These are phyloP conservation scores for Epichloe aotearoae DNA, from an alignment of 2,329 filamentous ascomycete species.

Conservation along the genomic window DNA sequence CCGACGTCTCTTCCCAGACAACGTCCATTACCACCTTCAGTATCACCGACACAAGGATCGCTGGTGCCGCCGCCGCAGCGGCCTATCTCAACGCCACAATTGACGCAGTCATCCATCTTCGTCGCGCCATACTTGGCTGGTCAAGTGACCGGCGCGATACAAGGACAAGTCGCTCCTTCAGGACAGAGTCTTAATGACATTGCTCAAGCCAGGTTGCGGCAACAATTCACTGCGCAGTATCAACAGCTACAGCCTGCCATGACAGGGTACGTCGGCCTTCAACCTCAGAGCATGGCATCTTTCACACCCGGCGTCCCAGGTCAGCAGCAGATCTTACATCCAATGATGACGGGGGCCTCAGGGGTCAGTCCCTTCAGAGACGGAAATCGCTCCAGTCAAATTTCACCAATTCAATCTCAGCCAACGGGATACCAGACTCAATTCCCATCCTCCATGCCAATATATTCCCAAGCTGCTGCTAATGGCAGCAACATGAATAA, in stretches of 20 bases:
- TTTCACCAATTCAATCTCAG: constrained; percentile 43
- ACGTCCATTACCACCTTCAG: constrained; percentile 57
- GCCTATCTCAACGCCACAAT: constrained; percentile 77
- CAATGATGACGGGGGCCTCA: constrained; percentile 35
- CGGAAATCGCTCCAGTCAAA: constrained; percentile 25
- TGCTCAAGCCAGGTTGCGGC: constrained; percentile 51
- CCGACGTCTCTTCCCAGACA: constrained; percentile 35
- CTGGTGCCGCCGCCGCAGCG: constrained; percentile 59
- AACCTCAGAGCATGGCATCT: constrained; percentile 25
- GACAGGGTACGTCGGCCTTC: constrained; percentile 21
- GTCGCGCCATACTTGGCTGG: constrained; percentile 63
- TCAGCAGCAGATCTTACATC: constrained; percentile 28
- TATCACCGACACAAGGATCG: constrained; percentile 42
- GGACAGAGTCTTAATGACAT: constrained; percentile 70
- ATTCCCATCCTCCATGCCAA: constrained; percentile 19
- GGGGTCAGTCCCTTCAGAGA: constrained; percentile 28
- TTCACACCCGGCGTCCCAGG: constrained; percentile 21
- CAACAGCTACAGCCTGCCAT: constrained; percentile 28
- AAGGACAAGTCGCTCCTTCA: constrained; percentile 51
- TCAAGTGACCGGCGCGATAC: constrained; percentile 63
- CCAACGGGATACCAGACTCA: constrained; percentile 45
- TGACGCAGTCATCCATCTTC: constrained; percentile 61
- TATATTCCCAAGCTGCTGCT: constrained; percentile 33
- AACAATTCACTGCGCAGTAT: constrained; percentile 40
- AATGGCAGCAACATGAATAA: constrained; percentile 37